Evolutionary conservation across 2,329 filamentous ascomycete genomes (phyloP).

Genomic region (Mollisiaceae sp.): DNA sequence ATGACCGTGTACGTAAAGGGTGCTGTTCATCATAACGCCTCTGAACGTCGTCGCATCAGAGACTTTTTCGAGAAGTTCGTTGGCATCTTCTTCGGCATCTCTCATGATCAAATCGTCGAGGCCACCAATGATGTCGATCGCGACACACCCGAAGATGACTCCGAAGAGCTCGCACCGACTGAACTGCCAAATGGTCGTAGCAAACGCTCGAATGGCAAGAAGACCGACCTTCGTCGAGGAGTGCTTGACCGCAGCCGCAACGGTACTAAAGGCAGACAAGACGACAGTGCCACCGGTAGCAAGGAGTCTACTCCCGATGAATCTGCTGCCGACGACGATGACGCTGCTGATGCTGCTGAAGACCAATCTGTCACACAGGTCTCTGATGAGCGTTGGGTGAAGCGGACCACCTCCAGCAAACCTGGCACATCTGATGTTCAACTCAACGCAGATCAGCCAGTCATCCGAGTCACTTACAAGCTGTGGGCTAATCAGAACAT

Average conservation of each 20-base stretch:
- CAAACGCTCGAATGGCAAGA: slow-evolving; percentile 72
- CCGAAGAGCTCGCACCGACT: slow-evolving; percentile 65
- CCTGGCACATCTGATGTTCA: slow-evolving; percentile 58
- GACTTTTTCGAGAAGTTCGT: slow-evolving; percentile 80
- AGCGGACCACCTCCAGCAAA: slow-evolving; percentile 58
- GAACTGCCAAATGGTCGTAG: slow-evolving; percentile 72
- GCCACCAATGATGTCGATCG: slow-evolving; percentile 72
- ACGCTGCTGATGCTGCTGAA: slow-evolving; percentile 66
- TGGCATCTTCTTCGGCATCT: slow-evolving; percentile 76
- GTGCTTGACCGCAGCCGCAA: slow-evolving; percentile 81
- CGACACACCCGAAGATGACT: slow-evolving; percentile 76
- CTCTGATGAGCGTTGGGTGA: slow-evolving; percentile 69
- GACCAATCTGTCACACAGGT: slow-evolving; percentile 65
- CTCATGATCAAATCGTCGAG: slow-evolving; percentile 70
- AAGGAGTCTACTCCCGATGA: slow-evolving; percentile 89
- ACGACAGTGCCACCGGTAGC: slow-evolving; percentile 80
- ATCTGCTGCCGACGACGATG: slow-evolving; percentile 77
- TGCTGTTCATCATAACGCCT: slow-evolving; percentile 71
- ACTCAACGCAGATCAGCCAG: slow-evolving; percentile 79
- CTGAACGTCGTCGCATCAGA: slow-evolving; percentile 75
- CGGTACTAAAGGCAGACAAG: slow-evolving; percentile 69
- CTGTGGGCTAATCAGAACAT: slow-evolving; percentile 91
- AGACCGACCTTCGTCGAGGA: slow-evolving; percentile 80
- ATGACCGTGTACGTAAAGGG: slow-evolving; percentile 69
- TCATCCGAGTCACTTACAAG: slow-evolving; percentile 80